Conservation (phyloP, 371 early-diverging fungal genomes). For the Syncephalastrum contaminatum region DNA sequence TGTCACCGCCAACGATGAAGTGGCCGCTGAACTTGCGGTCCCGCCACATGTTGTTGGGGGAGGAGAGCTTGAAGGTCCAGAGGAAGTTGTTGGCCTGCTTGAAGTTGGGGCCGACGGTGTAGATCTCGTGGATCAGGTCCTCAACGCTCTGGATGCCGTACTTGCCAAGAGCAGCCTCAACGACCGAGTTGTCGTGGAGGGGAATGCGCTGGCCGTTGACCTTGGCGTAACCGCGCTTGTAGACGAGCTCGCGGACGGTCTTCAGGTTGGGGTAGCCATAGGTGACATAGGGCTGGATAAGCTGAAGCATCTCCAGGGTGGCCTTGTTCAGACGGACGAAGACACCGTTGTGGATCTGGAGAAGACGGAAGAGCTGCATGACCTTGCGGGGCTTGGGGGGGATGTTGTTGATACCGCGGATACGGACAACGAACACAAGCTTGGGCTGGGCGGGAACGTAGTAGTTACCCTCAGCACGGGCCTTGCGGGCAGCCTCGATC, state of each 20-base stretch:
- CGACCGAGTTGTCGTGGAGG: constrained; percentile 94
- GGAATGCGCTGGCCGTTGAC: constrained; percentile 96
- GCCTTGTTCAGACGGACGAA: constrained; percentile 99
- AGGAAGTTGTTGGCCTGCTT: constrained; percentile 95
- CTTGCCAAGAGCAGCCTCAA: constrained; percentile 95
- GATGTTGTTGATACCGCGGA: constrained; percentile 97
- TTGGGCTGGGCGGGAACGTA: constrained; percentile 97
- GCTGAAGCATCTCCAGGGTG: constrained; percentile 97
- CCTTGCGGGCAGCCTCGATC: constrained; percentile 89
- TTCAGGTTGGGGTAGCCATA: constrained; percentile 98
- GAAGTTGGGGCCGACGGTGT: constrained; percentile 95
- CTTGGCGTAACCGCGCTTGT: constrained; percentile 99
- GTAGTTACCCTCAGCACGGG: constrained; percentile 89
- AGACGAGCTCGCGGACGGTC: constrained; percentile 98
- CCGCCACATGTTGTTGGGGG: constrained; percentile 97
- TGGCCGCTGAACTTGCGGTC: constrained; percentile 90
- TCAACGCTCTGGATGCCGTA: constrained; percentile 97
- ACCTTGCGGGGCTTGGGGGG: constrained; percentile 99
- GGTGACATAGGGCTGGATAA: constrained; percentile 98
- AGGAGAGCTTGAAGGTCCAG: constrained; percentile 99
- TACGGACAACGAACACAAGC: constrained; percentile 97
- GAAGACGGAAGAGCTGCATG: constrained; percentile 97
- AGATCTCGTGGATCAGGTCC: constrained; percentile 99
- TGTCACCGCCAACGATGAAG: constrained; percentile 98
- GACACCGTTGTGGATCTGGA: constrained; percentile 99